phyloP scores from a whole-genome alignment of 176 grass and related monocot species.

The Puya raimondii region DNA sequence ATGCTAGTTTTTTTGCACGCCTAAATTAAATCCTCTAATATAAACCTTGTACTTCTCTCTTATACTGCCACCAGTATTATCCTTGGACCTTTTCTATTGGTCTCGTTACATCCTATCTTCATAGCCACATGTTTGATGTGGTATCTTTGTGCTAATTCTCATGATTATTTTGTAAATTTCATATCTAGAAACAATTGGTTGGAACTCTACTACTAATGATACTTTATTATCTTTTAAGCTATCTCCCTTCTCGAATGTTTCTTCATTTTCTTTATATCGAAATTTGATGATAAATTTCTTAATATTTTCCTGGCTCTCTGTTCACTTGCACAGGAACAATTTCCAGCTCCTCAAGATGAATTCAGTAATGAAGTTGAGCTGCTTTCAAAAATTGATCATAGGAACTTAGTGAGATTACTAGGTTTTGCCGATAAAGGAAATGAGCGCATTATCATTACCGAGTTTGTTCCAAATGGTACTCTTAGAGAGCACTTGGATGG shows the following conservation, averaged over 20 bases:
- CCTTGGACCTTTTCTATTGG: no score
- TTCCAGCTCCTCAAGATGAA: conserved; percentile 68
- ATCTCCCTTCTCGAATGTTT: background rate
- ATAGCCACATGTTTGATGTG: no score
- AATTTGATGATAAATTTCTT: conserved; percentile 17
- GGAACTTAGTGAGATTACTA: conserved; percentile 94
- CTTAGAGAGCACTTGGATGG: conserved; percentile 92
- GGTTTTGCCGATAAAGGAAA: conserved; percentile 83
- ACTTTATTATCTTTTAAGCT: background rate
- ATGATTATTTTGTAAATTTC: no score
- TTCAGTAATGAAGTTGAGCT: conserved; percentile 94
- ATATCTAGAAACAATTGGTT: background rate
- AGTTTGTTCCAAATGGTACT: conserved; percentile 94
- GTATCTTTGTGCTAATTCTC: no score
- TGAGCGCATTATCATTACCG: conserved; percentile 92
- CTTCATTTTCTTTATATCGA: background rate
- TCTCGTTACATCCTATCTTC: no score
- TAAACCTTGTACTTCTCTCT: no score
- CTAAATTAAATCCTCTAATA: no score
- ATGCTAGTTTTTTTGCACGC: background rate
- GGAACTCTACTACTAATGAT: background rate
- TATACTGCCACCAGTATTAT: no score
- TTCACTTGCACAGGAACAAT: conserved; percentile 57
- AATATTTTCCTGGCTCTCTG: background rate
- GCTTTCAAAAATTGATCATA: conserved; percentile 95